Conservation (phyloP, 129 eudicot species). For the Smallanthus sonchifolius region DNA sequence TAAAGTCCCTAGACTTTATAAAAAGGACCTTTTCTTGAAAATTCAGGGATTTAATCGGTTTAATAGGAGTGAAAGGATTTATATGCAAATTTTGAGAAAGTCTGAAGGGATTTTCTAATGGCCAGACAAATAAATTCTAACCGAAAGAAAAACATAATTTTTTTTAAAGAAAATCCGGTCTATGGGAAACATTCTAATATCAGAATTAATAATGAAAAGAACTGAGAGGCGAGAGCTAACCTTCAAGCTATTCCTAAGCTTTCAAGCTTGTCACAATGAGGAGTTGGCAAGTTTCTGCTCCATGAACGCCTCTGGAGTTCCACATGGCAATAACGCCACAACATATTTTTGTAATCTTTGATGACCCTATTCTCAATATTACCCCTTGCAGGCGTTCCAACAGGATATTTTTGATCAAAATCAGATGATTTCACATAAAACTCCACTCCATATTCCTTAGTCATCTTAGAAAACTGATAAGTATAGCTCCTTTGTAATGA, state of each 20-base stretch:
- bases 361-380: slow-evolving; percentile 66
- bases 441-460: slow-evolving; percentile 75
- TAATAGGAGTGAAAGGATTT: too few relatives aligned
- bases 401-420: slow-evolving; percentile 69
- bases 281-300: slow-evolving; percentile 88
- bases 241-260: slow-evolving; percentile 60
- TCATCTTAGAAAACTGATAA: slow-evolving; percentile 55
- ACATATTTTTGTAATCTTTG: slow-evolving; percentile 75
- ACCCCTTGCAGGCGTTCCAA: slow-evolving; percentile 57
- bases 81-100: too few relatives aligned
- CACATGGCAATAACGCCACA: slow-evolving; percentile 79
- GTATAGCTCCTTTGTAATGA: slow-evolving; percentile 84
- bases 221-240: slow-evolving; percentile 34
- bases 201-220: neutral
- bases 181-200: neutral
- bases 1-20: neutral
- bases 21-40: neutral
- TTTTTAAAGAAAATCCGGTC: neutral
- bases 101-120: too few relatives aligned
- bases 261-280: slow-evolving; percentile 90
- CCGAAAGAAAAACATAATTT: neutral
- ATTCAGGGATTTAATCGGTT: too few relatives aligned
- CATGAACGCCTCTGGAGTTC: slow-evolving; percentile 94
- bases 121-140: neutral
- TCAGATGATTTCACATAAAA: slow-evolving; percentile 72